Percentiles rank a stretch among this genome's conserved stretches.
Evolutionary conservation across 352 stramenopile species (phyloP).

Genomic region (Phytopythium chamaehyphon): DNA sequence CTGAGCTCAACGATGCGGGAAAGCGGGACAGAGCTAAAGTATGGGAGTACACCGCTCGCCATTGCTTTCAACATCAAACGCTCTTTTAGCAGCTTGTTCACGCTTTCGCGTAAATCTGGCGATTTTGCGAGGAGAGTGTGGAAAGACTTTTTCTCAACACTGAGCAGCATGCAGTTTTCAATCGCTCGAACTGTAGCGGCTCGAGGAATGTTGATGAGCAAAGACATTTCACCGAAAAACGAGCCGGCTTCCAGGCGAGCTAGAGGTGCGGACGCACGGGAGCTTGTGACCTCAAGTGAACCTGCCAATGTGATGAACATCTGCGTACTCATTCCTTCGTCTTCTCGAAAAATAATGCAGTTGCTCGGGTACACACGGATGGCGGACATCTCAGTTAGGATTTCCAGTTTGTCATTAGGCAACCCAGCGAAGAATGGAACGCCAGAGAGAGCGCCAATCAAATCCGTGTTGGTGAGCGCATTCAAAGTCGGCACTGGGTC

Average conservation of each 20-base stretch:
- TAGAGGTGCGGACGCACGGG: conserved; percentile 34
- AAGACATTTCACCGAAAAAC: conserved; percentile 81
- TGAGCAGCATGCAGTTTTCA: conserved; percentile 77
- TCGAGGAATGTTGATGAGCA: conserved; percentile 75
- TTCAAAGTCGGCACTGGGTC: conserved; percentile 37
- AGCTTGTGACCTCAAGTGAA: conserved; percentile 59
- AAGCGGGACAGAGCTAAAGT: conserved; percentile 51
- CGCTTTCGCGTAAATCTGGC: conserved; percentile 41
- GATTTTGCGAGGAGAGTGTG: conserved; percentile 55
- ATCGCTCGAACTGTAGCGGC: conserved; percentile 61
- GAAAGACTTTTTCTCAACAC: conserved; percentile 73
- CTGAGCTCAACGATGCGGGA: conserved; percentile 54
- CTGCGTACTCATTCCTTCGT: conserved; percentile 73
- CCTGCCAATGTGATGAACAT: conserved; percentile 77
- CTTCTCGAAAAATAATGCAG: conserved; percentile 66
- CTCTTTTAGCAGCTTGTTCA: conserved; percentile 65
- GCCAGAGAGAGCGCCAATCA: conserved; percentile 49
- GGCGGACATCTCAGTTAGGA: conserved; percentile 70
- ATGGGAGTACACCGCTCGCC: conserved; percentile 68
- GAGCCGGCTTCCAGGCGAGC: conserved; percentile 60
- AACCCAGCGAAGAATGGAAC: conserved; percentile 74
- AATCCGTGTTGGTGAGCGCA: conserved; percentile 60
- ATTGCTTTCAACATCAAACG: conserved; percentile 65
- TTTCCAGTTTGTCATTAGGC: conserved; percentile 47
- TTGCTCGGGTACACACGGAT: conserved; percentile 72